phyloP scores from a whole-genome alignment of 164 flowering plant genomes.

The Litsea cubeba region DNA sequence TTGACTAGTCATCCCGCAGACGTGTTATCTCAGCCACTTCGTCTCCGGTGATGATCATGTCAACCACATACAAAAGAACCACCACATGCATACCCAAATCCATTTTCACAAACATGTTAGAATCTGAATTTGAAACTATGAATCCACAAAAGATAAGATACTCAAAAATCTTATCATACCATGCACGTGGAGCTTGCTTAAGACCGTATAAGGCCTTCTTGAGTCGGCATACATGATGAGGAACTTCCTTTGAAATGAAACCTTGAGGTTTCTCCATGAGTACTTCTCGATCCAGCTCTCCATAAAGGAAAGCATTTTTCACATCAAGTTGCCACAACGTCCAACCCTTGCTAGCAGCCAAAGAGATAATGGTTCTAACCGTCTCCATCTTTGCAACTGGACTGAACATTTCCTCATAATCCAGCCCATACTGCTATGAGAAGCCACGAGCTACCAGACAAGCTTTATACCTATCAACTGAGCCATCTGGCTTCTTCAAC shows the following conservation, averaged over 20 bases:
- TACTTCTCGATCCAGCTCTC: conserved; percentile 5
- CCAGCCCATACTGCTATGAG: background rate
- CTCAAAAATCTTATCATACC: conserved; percentile 14
- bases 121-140: conserved; percentile 13
- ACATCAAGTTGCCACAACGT: background rate
- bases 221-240: conserved; percentile 18
- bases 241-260: conserved; percentile 8
- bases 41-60: conserved; percentile 14
- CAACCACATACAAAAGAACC: conserved; percentile 20
- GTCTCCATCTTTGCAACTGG: background rate
- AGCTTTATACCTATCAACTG: background rate
- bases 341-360: background rate
- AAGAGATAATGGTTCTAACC: background rate
- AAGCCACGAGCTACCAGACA: conserved; percentile 2
- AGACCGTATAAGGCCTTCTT: conserved; percentile 23
- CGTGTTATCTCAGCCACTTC: too few species aligned
- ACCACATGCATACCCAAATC: conserved; percentile 1
- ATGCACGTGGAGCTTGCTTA: background rate
- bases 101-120: conserved; percentile 17
- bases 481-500: background rate
- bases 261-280: conserved; percentile 18
- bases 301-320: background rate
- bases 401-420: background rate
- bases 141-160: conserved; percentile 18
- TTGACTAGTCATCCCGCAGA: too few species aligned